Conservation (phyloP, 306 rosid species). For the Luffa acutangula region DNA sequence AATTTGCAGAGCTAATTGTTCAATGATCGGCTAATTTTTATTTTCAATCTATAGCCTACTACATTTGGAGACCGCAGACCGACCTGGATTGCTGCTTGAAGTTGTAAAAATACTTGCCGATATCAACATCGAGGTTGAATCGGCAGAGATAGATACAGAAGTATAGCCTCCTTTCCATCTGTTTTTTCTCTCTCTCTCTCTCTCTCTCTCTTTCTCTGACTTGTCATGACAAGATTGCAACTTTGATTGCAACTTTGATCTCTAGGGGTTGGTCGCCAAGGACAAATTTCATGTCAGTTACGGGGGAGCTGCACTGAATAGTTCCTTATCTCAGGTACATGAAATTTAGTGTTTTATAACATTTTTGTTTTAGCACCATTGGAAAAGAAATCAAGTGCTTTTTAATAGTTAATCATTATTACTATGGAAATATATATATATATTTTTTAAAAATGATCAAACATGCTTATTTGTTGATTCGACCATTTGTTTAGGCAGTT, state of each 20-base stretch:
- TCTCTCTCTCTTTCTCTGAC: background rate
- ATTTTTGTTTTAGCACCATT: background rate
- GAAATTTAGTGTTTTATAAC: background rate
- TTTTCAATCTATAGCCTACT: slow-evolving; percentile 49
- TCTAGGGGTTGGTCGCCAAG: slow-evolving; percentile 87
- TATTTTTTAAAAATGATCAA: background rate
- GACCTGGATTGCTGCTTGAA: slow-evolving; percentile 84
- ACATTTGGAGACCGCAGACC: slow-evolving; percentile 81
- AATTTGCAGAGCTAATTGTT: slow-evolving; percentile 1
- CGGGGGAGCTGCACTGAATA: slow-evolving; percentile 69
- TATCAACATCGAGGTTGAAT: slow-evolving; percentile 87
- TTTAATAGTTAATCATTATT: background rate
- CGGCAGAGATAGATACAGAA: slow-evolving; percentile 88
- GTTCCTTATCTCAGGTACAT: slow-evolving; percentile 79
- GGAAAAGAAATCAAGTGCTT: background rate
- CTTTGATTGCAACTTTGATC: slow-evolving; percentile 20
- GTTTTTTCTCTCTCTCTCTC: no score
- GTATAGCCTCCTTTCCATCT: slow-evolving; percentile 23
- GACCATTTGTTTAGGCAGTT: background rate
- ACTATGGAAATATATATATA: background rate
- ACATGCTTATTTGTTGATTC: background rate
- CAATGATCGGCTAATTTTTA: slow-evolving; percentile 16
- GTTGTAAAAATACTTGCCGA: slow-evolving; percentile 75
- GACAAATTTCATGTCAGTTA: slow-evolving; percentile 92
- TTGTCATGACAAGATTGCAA: background rate